Conservation (phyloP, 2,329 filamentous ascomycete species). For the Cladophialophora bantiana region DNA sequence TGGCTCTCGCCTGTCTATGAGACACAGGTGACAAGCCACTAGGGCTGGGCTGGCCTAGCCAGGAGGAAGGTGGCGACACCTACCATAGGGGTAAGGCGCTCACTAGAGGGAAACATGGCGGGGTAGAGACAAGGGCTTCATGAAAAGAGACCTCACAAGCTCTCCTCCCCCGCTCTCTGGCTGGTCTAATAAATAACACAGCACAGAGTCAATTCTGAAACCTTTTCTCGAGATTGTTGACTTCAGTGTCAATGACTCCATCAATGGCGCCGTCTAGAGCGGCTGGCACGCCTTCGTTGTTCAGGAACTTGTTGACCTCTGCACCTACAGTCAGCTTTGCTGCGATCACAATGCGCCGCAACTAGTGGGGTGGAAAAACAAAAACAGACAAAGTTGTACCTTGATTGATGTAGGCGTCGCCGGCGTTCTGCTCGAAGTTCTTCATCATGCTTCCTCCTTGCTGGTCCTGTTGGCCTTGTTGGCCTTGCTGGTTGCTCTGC, state of each 20-base stretch:
- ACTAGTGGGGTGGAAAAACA: too few species aligned
- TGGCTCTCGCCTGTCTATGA: too few species aligned
- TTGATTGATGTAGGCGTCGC: slow-evolving; percentile 20
- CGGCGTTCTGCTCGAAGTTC: slow-evolving; percentile 21
- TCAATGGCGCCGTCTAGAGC: slow-evolving; percentile 16
- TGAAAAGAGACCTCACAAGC: too few species aligned
- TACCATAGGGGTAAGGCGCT: too few species aligned
- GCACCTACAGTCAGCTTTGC: background rate
- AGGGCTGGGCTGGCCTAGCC: too few species aligned
- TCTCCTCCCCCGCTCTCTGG: too few species aligned
- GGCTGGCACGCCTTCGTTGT: slow-evolving; percentile 9
- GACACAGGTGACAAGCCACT: too few species aligned
- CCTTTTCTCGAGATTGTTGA: slow-evolving; percentile 17
- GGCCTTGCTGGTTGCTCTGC: background rate
- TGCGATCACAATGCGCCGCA: background rate
- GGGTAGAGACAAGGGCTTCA: too few species aligned
- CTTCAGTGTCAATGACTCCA: slow-evolving; percentile 14
- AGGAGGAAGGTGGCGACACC: too few species aligned
- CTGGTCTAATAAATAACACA: background rate
- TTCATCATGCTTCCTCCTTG: slow-evolving; percentile 9
- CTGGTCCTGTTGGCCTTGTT: slow-evolving; percentile 11
- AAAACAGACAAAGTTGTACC: background rate
- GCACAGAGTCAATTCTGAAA: slow-evolving; percentile 2
- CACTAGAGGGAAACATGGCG: too few species aligned
- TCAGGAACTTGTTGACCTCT: slow-evolving; percentile 19